Base-by-base conservation (phyloP, 1,284 basidiomycete species). In the Xerocomus nothofagi region DNA sequence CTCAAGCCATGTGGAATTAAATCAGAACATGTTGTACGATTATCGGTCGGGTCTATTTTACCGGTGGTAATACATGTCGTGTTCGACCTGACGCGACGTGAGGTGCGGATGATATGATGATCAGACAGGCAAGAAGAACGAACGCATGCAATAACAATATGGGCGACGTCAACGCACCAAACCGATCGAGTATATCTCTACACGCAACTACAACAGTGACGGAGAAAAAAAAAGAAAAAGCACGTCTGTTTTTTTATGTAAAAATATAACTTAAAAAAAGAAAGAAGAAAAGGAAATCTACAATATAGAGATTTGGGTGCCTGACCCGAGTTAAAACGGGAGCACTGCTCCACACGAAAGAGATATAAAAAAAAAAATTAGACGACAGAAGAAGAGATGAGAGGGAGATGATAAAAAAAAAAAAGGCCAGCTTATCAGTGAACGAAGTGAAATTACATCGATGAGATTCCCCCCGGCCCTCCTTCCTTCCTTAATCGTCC, bases 1-100 rank as follows among this genome's bases (percentile, higher is more conserved):
- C 86, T 3, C 71, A 82, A 60, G 60, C 68, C 30, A 70, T 53
- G 54, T 87, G 84, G 86, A 86, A 84, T 54, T 80, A 59, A 15
- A 17, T 15, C 30, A 30, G 42, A 27, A n/a, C 27, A 5, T 15
- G 10, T 23, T 15, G 26, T 42, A n/a, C 15, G 21, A 27, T 33
- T 45, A n/a, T 30, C 29, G 18, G 41, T 32, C 14, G 8, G 27
- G 9, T n/a, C 4, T 6, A 20, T 30, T n/a, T 8, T 3, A 18
- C 12, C 33, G 49, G 32, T 39, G 21, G 45, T 27, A 50, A 40
- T 50, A 42, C 1, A 31, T 30, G 26, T 26, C 8, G 26, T 7
- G 26, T 26, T 26, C 26, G 10, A 26, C 10, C 26, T 26, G 26
- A 26, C 1, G 10, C 26, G 26, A 26, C 8, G 26, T 26, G n/a